These are phyloP conservation scores for Psilocybe cyanescens DNA, from an alignment of 768 basidiomycete genomes.

Conservation along the genomic window DNA sequence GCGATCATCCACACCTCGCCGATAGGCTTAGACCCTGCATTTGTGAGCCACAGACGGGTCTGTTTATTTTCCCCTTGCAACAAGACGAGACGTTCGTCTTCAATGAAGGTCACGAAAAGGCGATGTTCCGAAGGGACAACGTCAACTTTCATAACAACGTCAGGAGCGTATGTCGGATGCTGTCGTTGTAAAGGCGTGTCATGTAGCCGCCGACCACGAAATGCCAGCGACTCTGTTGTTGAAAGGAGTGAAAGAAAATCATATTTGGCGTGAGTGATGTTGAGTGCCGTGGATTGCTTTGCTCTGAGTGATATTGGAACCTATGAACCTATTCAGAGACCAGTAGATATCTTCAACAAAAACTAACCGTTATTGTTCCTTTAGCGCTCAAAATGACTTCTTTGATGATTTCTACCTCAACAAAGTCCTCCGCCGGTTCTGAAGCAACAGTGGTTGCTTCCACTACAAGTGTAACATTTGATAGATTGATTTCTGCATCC, in stretches of 20 bases:
- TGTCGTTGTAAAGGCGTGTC: conserved; percentile 74
- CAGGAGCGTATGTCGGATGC: conserved; percentile 70
- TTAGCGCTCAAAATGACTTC: conserved; percentile 65
- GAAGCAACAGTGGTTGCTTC: conserved; percentile 38
- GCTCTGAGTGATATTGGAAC: conserved; percentile 68
- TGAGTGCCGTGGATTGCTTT: conserved; percentile 52
- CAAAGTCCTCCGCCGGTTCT: conserved; percentile 38
- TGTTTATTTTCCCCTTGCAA: conserved; percentile 70
- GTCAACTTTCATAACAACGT: conserved; percentile 60
- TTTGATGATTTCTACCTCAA: conserved; percentile 62
- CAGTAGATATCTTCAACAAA: background rate
- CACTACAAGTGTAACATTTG: conserved; percentile 61
- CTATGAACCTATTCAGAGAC: conserved; percentile 30
- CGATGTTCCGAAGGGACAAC: conserved; percentile 71
- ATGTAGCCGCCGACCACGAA: conserved; percentile 77
- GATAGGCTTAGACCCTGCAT: conserved; percentile 64
- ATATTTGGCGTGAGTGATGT: conserved; percentile 62
- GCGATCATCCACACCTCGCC: conserved; percentile 73
- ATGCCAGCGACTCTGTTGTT: conserved; percentile 63
- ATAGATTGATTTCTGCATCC: conserved; percentile 71
- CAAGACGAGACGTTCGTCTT: conserved; percentile 54
- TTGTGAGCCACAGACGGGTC: conserved; percentile 63
- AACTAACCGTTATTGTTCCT: conserved; percentile 66
- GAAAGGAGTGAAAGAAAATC: conserved; percentile 78
- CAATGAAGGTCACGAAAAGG: conserved; percentile 59